Percentiles rank a stretch among this genome's conserved stretches.
phyloP scores from a whole-genome alignment of 495 filamentous ascomycete species.

The Penicillium bovifimosum region DNA sequence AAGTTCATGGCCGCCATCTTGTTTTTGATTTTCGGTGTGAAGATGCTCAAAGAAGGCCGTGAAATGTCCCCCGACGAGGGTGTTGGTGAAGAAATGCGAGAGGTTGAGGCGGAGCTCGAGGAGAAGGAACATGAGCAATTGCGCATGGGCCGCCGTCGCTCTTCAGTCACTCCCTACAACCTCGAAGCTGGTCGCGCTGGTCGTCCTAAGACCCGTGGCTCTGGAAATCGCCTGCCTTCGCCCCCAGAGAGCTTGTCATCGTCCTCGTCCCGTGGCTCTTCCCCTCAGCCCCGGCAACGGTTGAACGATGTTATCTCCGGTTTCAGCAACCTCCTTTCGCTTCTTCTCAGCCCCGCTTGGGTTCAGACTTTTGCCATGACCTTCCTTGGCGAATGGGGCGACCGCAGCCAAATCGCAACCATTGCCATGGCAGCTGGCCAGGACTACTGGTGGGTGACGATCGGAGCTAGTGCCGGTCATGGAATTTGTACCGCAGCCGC shows the following conservation, averaged over 20 bases:
- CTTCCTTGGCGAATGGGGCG: conserved; percentile 96
- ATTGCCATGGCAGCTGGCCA: conserved; percentile 98
- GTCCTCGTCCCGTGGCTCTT: conserved; percentile 52
- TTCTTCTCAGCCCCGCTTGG: conserved; percentile 92
- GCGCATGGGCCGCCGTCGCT: conserved; percentile 49
- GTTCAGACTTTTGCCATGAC: conserved; percentile 99
- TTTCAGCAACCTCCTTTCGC: conserved; percentile 77
- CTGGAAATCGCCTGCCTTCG: conserved; percentile 46
- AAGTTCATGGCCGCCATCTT: conserved; percentile 77
- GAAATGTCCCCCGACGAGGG: conserved; percentile 84
- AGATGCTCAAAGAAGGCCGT: conserved; percentile 80
- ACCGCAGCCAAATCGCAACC: conserved; percentile 95
- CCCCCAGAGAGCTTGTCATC: conserved; percentile 51
- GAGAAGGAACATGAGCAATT: conserved; percentile 75
- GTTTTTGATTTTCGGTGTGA: conserved; percentile 84
- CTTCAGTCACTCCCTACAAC: conserved; percentile 47
- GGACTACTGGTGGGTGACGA: conserved; percentile 98
- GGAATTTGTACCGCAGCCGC: conserved; percentile 84
- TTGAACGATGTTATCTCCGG: conserved; percentile 49
- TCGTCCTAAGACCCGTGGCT: conserved; percentile 42
- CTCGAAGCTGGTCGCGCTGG: conserved; percentile 46
- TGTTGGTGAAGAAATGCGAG: conserved; percentile 90
- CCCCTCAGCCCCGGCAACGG: conserved; percentile 41
- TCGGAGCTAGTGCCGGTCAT: conserved; percentile 84
- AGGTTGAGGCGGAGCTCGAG: conserved; percentile 90